Evolutionary conservation across 2,329 filamentous ascomycete genomes (phyloP), one percentile per base, ranked within the genome.

Genomic region (Trichoderma sp.): DNA sequence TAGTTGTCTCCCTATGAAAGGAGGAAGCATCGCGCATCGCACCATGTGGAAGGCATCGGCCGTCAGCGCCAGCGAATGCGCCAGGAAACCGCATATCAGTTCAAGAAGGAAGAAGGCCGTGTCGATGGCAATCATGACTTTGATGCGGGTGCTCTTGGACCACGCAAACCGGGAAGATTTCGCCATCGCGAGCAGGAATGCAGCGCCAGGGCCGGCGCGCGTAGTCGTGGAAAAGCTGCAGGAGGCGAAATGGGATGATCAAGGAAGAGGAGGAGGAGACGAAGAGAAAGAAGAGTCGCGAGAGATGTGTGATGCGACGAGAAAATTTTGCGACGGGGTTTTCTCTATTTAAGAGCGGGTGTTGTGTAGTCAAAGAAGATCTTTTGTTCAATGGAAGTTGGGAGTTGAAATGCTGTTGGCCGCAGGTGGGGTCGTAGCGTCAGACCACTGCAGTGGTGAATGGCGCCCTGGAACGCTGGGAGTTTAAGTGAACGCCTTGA

Each of bases 21-120:
- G 36, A 34, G 20, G 30, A 34, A 6, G 15, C 7, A 59, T 59
- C 34, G 53, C 69, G 69, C n/a, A 53, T 81, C 87, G 76, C 79
- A 94, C 92, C 96, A 99, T 99, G 84, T 99, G 96, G 82, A 99
- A 99, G 73, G 96, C 94, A 84, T 99, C 96, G 68, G 96, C 96
- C 79, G 97, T 94, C 72, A 99, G 88, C 47, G 96, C 96, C 76
- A 99, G 88, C 20, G 96, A 98, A 79, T 95, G 92, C 73, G 97
- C 94, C 74, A 91, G 85, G 85, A 97, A 93, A 73, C 96, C 95
- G 73, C 92, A 90, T 71, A 92, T 90, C 73, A 99, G 84, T 83
- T 99, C 96, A 72, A 98, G 85, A 62, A 97, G 82, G 83, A 99
- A 98, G 85, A 99, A 99, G 53, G 88, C 87, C 67, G 91, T 87